A percentile compares a stretch with the other conserved stretches of the same genome.
Evolutionary conservation across 345 rosid species (phyloP).

Genomic region (Sisymbrium altissimum): DNA sequence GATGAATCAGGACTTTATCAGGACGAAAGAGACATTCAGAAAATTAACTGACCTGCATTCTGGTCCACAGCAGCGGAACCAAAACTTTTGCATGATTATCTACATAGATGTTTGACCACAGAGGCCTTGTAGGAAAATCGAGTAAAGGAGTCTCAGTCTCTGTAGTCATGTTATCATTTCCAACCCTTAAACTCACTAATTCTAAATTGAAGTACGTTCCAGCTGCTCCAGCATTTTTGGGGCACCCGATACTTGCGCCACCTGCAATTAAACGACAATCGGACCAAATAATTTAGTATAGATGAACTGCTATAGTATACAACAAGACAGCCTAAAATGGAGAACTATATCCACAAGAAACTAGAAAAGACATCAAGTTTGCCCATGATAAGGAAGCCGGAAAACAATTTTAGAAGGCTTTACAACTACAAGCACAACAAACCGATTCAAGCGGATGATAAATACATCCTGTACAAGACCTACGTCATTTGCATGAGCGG

Average conservation of each 20-base stretch:
- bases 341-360: neutral
- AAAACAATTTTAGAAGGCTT: neutral
- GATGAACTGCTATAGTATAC: neutral
- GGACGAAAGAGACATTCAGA: neutral
- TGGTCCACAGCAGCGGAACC: conserved; percentile 93
- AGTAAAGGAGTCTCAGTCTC: conserved; percentile 96
- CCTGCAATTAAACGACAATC: conserved; percentile 42
- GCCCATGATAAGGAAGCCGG: neutral
- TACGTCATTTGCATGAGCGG: conserved; percentile 28
- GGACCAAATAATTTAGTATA: neutral
- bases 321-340: neutral
- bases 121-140: conserved; percentile 75
- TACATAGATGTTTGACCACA: conserved; percentile 90
- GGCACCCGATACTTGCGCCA: conserved; percentile 83
- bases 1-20: neutral
- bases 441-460: too few species aligned
- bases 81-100: conserved; percentile 90
- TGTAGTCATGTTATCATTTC: conserved; percentile 77
- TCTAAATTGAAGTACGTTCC: conserved; percentile 91
- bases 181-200: conserved; percentile 77
- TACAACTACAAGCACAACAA: neutral
- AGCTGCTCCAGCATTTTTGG: conserved; percentile 92
- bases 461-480: neutral
- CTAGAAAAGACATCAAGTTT: conserved; percentile 4
- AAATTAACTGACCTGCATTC: conserved; percentile 75